phyloP scores from a whole-genome alignment of 2,329 filamentous ascomycete species.

The Hansfordia pulvinata region DNA sequence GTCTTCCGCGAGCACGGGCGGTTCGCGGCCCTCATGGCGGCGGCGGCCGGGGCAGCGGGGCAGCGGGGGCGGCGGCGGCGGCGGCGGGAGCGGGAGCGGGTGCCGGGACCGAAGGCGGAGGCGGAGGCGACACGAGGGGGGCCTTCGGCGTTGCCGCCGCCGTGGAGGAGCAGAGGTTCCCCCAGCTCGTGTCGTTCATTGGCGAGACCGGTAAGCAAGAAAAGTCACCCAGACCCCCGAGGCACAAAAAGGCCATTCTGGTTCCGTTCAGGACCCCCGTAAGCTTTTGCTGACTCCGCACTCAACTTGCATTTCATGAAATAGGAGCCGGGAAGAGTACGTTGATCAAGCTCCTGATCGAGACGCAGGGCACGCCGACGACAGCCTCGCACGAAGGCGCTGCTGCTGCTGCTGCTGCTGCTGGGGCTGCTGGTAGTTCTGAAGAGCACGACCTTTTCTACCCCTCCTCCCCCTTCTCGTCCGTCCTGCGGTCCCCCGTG shows the following conservation, averaged over 20 bases:
- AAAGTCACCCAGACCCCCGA: background rate
- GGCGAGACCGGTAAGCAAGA: constrained; percentile 12
- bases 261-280: background rate
- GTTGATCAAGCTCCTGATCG: constrained; percentile 25
- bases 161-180: constrained; percentile 9
- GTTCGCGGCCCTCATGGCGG: constrained; percentile 19
- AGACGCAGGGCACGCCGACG: constrained; percentile 11
- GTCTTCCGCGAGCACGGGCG: constrained; percentile 11
- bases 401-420: too few species aligned
- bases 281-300: too few species aligned
- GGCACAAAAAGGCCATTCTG: background rate
- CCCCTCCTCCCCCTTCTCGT: too few species aligned
- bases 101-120: too few species aligned
- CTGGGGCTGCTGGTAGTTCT: too few species aligned
- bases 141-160: too few species aligned
- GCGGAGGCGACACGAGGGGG: too few species aligned
- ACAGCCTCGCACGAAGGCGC: constrained; percentile 4
- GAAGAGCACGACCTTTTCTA: too few species aligned
- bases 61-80: too few species aligned
- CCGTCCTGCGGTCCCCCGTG: constrained; percentile 21
- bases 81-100: too few species aligned
- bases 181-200: constrained; percentile 20
- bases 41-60: too few species aligned
- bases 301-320: too few species aligned
- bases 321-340: constrained; percentile 27